Evolutionary conservation across 345 rosid species (phyloP).

Genomic region (Linum trigynum): DNA sequence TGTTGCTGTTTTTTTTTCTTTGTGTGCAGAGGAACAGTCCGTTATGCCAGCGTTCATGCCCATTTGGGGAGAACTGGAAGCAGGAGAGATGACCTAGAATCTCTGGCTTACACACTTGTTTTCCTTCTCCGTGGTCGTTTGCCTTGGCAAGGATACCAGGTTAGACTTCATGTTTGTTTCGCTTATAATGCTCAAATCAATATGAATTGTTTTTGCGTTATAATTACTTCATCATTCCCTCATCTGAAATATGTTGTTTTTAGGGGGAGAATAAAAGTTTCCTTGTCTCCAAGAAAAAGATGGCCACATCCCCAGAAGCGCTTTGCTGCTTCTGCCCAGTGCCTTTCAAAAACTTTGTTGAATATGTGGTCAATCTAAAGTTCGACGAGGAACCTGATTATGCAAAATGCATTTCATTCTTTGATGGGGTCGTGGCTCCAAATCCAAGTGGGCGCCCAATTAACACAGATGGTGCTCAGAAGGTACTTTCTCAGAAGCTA

Average conservation of each 20-base stretch:
- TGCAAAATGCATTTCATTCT: slow-evolving; percentile 73
- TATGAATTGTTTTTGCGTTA: too few relatives aligned
- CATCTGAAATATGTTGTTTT: not conserved
- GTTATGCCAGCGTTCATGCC: slow-evolving; percentile 95
- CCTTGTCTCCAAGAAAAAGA: slow-evolving; percentile 93
- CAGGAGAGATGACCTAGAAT: slow-evolving; percentile 91
- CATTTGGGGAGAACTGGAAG: slow-evolving; percentile 93
- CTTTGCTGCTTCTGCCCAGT: slow-evolving; percentile 89
- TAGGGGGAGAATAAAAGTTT: slow-evolving; percentile 96
- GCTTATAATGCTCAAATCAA: not conserved
- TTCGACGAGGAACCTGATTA: slow-evolving; percentile 93
- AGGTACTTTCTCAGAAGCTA: slow-evolving; percentile 35
- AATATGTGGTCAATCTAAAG: slow-evolving; percentile 85
- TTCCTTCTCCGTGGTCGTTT: slow-evolving; percentile 85
- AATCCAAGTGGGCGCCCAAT: slow-evolving; percentile 63
- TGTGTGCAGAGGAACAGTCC: slow-evolving; percentile 68
- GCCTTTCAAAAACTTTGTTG: slow-evolving; percentile 75
- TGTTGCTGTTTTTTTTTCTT: not conserved
- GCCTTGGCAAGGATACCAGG: slow-evolving; percentile 98
- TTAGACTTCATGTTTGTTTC: slow-evolving; percentile 13
- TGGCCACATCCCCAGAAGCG: slow-evolving; percentile 76
- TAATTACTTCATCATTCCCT: too few relatives aligned
- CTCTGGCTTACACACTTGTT: slow-evolving; percentile 87
- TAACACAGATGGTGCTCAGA: slow-evolving; percentile 91
- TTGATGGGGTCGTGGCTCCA: slow-evolving; percentile 63